Base-by-base conservation (phyloP, 2,329 filamentous ascomycete species). In the Aspergillus pseudoviridinutans region DNA sequence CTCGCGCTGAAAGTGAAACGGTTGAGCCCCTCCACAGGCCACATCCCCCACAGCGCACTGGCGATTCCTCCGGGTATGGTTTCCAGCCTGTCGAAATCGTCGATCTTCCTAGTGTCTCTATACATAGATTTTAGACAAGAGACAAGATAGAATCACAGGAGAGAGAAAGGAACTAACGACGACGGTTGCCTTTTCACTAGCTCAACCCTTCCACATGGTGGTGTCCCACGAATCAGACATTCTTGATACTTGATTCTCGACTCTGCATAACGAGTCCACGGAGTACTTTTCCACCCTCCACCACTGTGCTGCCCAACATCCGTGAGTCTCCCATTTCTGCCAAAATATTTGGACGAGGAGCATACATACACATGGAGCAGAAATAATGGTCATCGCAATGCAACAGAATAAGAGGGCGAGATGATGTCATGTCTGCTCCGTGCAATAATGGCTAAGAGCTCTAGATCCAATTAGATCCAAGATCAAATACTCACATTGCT, bases 191-290 rank as follows among this genome's bases (percentile, higher is more conserved):
- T n/a, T 38, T 49, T 49, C 42, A 42, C 44, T 46, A 41, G 49
- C 49, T 47, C 50, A 51, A 49, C 46, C 54, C 49, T 59, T 59
- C 63, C 62, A 64, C 63, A 65, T 64, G 62, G 62, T 55, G 27
- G 14, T 38, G 32, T 56, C 35, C 54, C 51, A 50, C 54, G 54
- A 58, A 38, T 62, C 58, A 60, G 41, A 49, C 53, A 55, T 54
- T 29, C 60, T 52, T 46, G 42, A 46, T 10, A 10, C 42, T 24
- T 24, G n/a, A 20, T 46, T 24, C 22, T 46, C 20, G n/a, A 22
- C 42, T 24, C 10, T 46, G 3, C 20, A 46, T 24, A 4, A 20
- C 22, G 20, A 20, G 28, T 9, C 42, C 4, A 17, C 14, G 10
- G 9, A 29, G 32, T 38, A 38, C 14, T 38, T 17, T 7, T 17